Base-by-base conservation (phyloP, 2,329 filamentous ascomycete species). In the Pseudocercospora cruenta region DNA sequence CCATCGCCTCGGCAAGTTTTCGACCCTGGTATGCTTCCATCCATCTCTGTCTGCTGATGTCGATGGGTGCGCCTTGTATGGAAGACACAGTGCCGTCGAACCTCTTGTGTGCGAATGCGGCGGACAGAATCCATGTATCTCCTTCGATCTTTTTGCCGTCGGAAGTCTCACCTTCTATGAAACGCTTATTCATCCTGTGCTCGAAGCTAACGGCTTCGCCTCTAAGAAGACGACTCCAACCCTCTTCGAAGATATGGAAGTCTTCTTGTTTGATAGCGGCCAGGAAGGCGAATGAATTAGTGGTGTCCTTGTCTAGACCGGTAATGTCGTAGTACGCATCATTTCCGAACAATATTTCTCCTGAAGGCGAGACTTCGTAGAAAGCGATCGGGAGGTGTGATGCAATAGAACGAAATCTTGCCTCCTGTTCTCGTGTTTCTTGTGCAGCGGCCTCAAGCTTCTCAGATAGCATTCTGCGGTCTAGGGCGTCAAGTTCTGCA, bases 311-410 rank as follows among this genome's bases (percentile, higher is more conserved):
- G 6, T 65, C 63, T 31, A 72, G 22, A 14, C 68, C 66, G 4
- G 69, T 65, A 6, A 80, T 69, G 3, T 79, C 75, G 31, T 67
- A 78, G 75, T 76, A 81, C 6, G 70, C 69, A 45, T 79, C 70
- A 58, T 81, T 81, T 2, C 77, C 73, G 62, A 80, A 80, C 0
- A 75, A 71, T 36, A 79, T 77, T 3, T 72, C 69, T 7, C 79
- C 78, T 8, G 64, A 16, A 4, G 73, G 66, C 31, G 74, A 71
- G n/a, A 78, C 66, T 39, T 79, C 77, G 63, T 79, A 80, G 47
- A 81, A 80, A 6, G 73, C 78, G 21, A 80, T 72, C 2, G 79
- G 77, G 2, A 76, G 70, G 10, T 77, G 67, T 53, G 79, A 77
- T 1, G 79, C 78, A 66, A 80, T 79, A 1, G 75, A 71, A 22